These are phyloP conservation scores for Blastomyces emzantsi DNA, from an alignment of 2,329 filamentous ascomycete species.

Conservation along the genomic window DNA sequence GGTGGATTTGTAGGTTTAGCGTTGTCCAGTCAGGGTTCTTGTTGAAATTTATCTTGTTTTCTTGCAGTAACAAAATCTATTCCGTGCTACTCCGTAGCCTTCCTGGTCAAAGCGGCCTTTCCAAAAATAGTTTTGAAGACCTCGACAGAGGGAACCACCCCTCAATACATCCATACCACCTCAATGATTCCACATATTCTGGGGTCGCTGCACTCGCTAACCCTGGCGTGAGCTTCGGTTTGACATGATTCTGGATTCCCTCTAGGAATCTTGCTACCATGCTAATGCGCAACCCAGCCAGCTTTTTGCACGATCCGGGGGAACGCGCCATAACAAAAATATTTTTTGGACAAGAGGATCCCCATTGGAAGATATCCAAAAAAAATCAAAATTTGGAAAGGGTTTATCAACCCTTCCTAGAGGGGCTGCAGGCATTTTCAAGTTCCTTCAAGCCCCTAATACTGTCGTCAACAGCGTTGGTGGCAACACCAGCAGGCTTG, in stretches of 20 bases:
- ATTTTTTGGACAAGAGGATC: background rate
- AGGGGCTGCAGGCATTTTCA: slow-evolving; percentile 51
- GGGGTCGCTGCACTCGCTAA: background rate
- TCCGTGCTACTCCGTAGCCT: background rate
- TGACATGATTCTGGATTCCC: background rate
- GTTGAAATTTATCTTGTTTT: background rate
- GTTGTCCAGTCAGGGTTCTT: background rate
- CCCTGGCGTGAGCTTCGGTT: background rate
- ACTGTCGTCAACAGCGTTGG: slow-evolving; percentile 55
- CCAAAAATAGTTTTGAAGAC: background rate
- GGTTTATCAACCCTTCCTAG: background rate
- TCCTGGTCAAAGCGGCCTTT: background rate
- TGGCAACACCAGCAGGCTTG: slow-evolving; percentile 44
- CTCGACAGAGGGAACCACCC: background rate
- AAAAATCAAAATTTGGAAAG: background rate
- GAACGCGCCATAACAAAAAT: background rate
- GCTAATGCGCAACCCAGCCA: background rate
- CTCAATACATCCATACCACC: background rate
- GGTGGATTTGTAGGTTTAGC: background rate
- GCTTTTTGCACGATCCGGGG: background rate
- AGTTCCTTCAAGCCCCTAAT: slow-evolving; percentile 57
- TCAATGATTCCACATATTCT: background rate
- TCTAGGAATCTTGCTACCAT: background rate
- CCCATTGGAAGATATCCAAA: background rate
- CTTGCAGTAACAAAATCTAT: background rate